Percentiles rank a stretch among this genome's conserved stretches.
Evolutionary conservation across 2,329 filamentous ascomycete genomes (phyloP).

Genomic region (Nectriaceae sp.): DNA sequence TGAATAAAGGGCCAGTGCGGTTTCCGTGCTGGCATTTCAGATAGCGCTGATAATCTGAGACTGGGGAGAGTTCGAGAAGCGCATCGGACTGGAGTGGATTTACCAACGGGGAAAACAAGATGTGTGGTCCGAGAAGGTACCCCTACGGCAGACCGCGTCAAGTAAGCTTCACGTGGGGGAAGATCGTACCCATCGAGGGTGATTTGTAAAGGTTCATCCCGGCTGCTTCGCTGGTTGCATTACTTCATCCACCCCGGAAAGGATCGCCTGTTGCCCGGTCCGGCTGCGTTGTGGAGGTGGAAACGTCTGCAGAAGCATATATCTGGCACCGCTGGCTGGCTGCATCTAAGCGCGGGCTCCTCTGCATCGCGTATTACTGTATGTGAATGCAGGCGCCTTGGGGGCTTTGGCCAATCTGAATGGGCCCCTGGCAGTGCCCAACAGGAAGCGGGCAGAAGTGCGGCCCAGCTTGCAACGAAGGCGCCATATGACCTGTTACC

Average conservation of each 20-base stretch:
- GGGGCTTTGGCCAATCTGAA: slow-evolving; percentile 9
- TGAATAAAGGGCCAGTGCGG: no score
- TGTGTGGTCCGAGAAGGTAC: no score
- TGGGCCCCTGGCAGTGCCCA: slow-evolving; percentile 3
- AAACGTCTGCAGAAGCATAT: background rate
- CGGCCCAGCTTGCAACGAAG: slow-evolving; percentile 1
- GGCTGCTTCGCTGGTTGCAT: background rate
- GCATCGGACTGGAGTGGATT: no score
- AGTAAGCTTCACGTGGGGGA: no score
- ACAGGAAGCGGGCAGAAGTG: slow-evolving; percentile 7
- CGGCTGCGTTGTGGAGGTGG: background rate
- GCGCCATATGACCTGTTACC: slow-evolving; percentile 7
- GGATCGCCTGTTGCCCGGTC: background rate
- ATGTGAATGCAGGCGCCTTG: slow-evolving; percentile 1
- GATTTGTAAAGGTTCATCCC: no score
- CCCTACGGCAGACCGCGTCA: no score
- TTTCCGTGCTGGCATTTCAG: no score
- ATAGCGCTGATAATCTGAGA: no score
- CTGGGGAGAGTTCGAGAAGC: no score
- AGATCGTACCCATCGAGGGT: no score
- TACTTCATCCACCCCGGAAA: slow-evolving; percentile 2
- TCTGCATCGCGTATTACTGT: background rate
- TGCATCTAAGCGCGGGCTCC: background rate
- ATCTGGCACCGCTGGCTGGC: background rate
- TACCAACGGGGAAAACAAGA: no score